Evolutionary conservation across 345 rosid genomes (phyloP).

Genomic region (Populus pruinosa): DNA sequence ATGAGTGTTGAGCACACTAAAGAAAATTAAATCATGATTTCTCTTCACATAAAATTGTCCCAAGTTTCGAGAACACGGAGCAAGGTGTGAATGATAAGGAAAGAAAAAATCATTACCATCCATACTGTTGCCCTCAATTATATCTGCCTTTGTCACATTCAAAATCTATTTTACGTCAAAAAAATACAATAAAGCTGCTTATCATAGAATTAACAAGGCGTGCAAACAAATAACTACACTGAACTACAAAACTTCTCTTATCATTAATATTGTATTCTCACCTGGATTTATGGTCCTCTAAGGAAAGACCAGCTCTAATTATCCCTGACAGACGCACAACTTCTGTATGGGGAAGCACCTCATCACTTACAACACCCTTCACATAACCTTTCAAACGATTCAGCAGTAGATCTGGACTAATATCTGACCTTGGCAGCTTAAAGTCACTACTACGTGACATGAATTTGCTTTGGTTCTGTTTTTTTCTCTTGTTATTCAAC

Average conservation of each 20-base stretch:
- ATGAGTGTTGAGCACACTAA: not conserved
- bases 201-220: not conserved
- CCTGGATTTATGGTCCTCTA: conserved; percentile 81
- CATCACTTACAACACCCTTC: conserved; percentile 67
- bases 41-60: not conserved
- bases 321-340: conserved; percentile 75
- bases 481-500: conserved; percentile 46
- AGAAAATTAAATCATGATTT: not conserved
- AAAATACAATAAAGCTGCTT: not conserved
- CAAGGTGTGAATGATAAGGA: not conserved
- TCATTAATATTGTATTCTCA: conserved; percentile 15
- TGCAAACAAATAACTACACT: not conserved
- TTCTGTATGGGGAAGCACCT: conserved; percentile 70
- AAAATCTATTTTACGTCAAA: not conserved
- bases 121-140: not conserved
- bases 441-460: conserved; percentile 23
- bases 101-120: not conserved
- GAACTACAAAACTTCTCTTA: not conserved
- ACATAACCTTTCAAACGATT: conserved; percentile 69
- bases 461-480: conserved; percentile 29
- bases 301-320: conserved; percentile 69
- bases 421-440: conserved; percentile 41
- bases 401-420: conserved; percentile 57
- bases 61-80: not conserved
- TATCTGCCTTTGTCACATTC: not conserved